A percentile compares a stretch with the other conserved stretches of the same genome.
These are phyloP conservation scores for Combretum micranthum DNA, from an alignment of 345 rosid species.

Conservation along the genomic window DNA sequence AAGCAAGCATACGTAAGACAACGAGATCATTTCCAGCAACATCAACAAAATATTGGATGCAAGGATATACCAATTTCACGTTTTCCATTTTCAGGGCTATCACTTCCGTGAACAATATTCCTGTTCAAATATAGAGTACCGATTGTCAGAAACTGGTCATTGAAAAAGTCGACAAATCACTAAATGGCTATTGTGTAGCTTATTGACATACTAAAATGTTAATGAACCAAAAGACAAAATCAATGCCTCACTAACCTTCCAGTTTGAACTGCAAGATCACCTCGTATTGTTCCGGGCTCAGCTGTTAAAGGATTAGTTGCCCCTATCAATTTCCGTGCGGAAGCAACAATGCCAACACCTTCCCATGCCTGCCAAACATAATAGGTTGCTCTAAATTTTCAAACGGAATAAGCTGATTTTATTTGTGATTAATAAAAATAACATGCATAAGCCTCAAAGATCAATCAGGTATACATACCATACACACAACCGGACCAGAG, in stretches of 20 bases:
- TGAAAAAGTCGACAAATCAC: too few species aligned
- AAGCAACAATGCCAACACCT: conserved; percentile 93
- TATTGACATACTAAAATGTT: too few species aligned
- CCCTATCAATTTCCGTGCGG: conserved; percentile 90
- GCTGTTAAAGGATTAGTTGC: conserved; percentile 94
- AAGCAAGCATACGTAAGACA: too few species aligned
- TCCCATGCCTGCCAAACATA: conserved; percentile 66
- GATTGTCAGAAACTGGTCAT: too few species aligned
- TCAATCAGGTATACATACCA: conserved; percentile 42
- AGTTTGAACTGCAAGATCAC: conserved; percentile 94
- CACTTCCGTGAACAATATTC: conserved; percentile 94
- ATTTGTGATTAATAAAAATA: too few species aligned
- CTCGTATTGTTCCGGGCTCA: conserved; percentile 96
- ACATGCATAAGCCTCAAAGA: too few species aligned
- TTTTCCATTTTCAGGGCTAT: conserved; percentile 91
- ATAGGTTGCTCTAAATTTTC: neutral
- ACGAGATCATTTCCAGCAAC: too few species aligned
- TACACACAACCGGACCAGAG: conserved; percentile 94
- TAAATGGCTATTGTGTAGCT: too few species aligned
- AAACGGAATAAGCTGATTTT: too few species aligned
- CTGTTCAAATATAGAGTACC: conserved; percentile 33
- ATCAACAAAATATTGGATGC: neutral
- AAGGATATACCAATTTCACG: conserved; percentile 69
- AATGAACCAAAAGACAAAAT: neutral
- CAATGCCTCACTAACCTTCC: conserved; percentile 60